phyloP scores from a whole-genome alignment of 1,139 yeast genomes.

The Candida albicans region DNA sequence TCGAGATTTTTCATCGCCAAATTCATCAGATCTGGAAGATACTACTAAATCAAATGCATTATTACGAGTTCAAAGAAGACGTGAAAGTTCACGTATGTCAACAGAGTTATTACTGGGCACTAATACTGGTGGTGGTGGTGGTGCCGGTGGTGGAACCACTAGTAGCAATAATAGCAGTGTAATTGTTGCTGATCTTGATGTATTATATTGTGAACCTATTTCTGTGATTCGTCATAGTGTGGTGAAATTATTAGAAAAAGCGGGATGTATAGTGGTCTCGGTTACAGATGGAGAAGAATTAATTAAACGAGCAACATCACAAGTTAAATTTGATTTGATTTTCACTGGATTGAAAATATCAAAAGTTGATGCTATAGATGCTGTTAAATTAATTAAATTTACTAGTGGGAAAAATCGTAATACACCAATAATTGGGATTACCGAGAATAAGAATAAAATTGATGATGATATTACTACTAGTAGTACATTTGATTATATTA shows the following conservation, averaged over 20 bases:
- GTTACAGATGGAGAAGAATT: conserved; percentile 82
- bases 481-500: conserved; percentile 65
- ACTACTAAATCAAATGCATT: conserved; percentile 49
- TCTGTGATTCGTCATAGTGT: conserved; percentile 77
- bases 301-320: conserved; percentile 78
- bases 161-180: conserved; percentile 2
- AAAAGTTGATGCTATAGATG: conserved; percentile 69
- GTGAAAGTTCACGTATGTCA: conserved; percentile 48
- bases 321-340: conserved; percentile 80
- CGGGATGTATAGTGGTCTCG: conserved; percentile 81
- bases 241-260: conserved; percentile 59
- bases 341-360: conserved; percentile 73
- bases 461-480: conserved; percentile 41
- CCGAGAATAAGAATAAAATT: conserved; percentile 75
- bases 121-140: too few relatives aligned
- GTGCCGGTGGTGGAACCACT: background rate
- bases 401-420: conserved; percentile 74
- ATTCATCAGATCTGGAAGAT: conserved; percentile 73
- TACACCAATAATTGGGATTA: conserved; percentile 78
- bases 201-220: conserved; percentile 82
- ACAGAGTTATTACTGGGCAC: conserved; percentile 1
- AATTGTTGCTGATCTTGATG: conserved; percentile 47
- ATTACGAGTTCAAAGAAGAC: conserved; percentile 55
- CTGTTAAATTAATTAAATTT: conserved; percentile 72
- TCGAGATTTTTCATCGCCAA: conserved; percentile 47